phyloP scores from a whole-genome alignment of 768 basidiomycete genomes.

The Bullera alba region DNA sequence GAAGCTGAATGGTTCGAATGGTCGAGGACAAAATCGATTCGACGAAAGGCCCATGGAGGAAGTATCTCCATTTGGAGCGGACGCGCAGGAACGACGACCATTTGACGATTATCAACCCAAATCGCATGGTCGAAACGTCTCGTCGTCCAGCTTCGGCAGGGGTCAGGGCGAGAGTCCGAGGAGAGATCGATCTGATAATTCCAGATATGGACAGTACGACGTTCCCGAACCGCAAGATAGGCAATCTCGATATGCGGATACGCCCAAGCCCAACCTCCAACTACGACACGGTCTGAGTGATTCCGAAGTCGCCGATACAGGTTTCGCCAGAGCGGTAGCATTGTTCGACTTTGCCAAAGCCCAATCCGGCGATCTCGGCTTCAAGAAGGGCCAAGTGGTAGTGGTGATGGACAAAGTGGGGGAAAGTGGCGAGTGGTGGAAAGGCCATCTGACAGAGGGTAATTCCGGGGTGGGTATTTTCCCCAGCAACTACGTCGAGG shows the following conservation, averaged over 20 bases:
- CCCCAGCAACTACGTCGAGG: conserved; percentile 37
- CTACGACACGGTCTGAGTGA: conserved; percentile 11
- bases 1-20: conserved; percentile 1
- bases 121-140: too few species aligned
- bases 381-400: conserved; percentile 59
- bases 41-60: conserved; percentile 1
- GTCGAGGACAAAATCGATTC: not conserved
- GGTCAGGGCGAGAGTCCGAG: too few species aligned
- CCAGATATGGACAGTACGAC: too few species aligned
- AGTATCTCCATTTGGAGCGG: conserved; percentile 19
- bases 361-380: conserved; percentile 66
- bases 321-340: conserved; percentile 56
- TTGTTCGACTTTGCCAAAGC: conserved; percentile 68
- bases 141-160: too few species aligned
- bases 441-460: conserved; percentile 5
- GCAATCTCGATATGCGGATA: conserved; percentile 3
- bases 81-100: conserved; percentile 4
- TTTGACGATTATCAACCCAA: conserved; percentile 6
- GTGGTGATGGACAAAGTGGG: conserved; percentile 64
- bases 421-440: conserved; percentile 34
- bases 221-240: too few species aligned
- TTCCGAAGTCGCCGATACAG: conserved; percentile 44
- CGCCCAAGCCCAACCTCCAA: conserved; percentile 11
- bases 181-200: too few species aligned
- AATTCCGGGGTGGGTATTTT: conserved; percentile 27